Percentiles rank a stretch among this genome's conserved stretches.
Evolutionary conservation across 768 basidiomycete genomes (phyloP).

Genomic region (Krasilnikovozyma curviuscula): DNA sequence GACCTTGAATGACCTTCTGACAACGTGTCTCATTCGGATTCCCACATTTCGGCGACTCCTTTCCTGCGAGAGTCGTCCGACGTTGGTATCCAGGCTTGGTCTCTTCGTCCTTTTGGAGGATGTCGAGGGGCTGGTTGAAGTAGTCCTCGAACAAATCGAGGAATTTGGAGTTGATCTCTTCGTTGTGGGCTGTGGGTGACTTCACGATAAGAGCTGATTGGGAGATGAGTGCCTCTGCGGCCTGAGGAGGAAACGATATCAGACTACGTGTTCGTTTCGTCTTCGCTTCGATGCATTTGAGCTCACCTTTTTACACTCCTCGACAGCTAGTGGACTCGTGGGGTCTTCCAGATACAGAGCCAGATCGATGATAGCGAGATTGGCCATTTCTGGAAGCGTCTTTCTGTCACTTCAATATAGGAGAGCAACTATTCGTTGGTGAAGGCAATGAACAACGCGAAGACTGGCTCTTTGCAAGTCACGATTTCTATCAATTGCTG

Average conservation of each 20-base stretch:
- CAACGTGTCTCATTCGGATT: too few species aligned
- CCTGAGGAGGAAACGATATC: constrained; percentile 30
- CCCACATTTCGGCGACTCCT: too few species aligned
- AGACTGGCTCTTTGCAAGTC: too few species aligned
- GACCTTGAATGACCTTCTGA: too few species aligned
- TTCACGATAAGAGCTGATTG: too few species aligned
- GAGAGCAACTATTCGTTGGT: too few species aligned
- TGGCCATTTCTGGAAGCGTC: constrained; percentile 4
- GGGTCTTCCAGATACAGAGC: constrained; percentile 19
- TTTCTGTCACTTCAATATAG: too few species aligned
- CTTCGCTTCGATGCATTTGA: too few species aligned
- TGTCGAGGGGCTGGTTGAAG: constrained; percentile 49
- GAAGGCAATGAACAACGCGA: too few species aligned
- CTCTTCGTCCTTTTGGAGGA: constrained; percentile 54
- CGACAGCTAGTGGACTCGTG: constrained; percentile 7
- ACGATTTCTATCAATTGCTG: too few species aligned
- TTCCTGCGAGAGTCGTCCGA: constrained; percentile 9
- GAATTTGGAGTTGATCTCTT: constrained; percentile 61
- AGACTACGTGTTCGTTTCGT: too few species aligned
- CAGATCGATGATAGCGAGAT: constrained; percentile 17
- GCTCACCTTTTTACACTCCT: constrained; percentile 10
- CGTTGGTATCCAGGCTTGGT: constrained; percentile 72
- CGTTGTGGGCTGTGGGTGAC: too few species aligned
- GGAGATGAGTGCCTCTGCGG: constrained; percentile 59
- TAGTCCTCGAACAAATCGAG: constrained; percentile 86